Conservation (phyloP, 2,329 filamentous ascomycete species). For the Beauveria varroae region DNA sequence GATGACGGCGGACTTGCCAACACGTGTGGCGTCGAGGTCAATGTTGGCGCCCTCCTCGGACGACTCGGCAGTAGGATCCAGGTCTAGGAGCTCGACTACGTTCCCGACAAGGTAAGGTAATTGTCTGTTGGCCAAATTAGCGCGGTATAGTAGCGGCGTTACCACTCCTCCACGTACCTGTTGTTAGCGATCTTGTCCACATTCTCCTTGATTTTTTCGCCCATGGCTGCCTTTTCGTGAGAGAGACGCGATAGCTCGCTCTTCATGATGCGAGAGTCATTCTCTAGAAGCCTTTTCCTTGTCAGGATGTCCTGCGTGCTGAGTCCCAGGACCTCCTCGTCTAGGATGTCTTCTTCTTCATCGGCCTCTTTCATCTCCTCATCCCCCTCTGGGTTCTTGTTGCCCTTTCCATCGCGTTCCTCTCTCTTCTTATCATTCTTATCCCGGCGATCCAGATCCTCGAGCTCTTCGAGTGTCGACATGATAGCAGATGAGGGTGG, state of each 20-base stretch:
- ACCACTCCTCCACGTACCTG: constrained; percentile 49
- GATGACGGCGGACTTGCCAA: constrained; percentile 98
- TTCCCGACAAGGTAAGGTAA: constrained; percentile 97
- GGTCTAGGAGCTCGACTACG: constrained; percentile 92
- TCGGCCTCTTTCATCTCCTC: constrained; percentile 87
- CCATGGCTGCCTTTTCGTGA: constrained; percentile 94
- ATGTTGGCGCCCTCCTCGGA: constrained; percentile 98
- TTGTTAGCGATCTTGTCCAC: constrained; percentile 99
- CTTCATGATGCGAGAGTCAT: constrained; percentile 97
- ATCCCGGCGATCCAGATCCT: constrained; percentile 75
- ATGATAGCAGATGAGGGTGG: constrained; percentile 39
- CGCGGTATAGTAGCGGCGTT: not conserved
- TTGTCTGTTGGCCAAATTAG: constrained; percentile 54
- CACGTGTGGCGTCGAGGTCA: constrained; percentile 89
- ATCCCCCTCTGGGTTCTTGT: constrained; percentile 58
- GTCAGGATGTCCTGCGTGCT: constrained; percentile 94
- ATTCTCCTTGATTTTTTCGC: constrained; percentile 99
- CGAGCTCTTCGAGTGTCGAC: constrained; percentile 88
- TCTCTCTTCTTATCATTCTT: constrained; percentile 58
- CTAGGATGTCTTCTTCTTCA: constrained; percentile 62
- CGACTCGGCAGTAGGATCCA: constrained; percentile 92
- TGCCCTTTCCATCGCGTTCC: constrained; percentile 25
- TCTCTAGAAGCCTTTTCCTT: constrained; percentile 85
- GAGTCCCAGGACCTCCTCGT: constrained; percentile 86
- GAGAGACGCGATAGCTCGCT: constrained; percentile 90